Evolutionary conservation across 176 grass and related monocot genomes (phyloP).

Genomic region (Phoenix roebelenii): DNA sequence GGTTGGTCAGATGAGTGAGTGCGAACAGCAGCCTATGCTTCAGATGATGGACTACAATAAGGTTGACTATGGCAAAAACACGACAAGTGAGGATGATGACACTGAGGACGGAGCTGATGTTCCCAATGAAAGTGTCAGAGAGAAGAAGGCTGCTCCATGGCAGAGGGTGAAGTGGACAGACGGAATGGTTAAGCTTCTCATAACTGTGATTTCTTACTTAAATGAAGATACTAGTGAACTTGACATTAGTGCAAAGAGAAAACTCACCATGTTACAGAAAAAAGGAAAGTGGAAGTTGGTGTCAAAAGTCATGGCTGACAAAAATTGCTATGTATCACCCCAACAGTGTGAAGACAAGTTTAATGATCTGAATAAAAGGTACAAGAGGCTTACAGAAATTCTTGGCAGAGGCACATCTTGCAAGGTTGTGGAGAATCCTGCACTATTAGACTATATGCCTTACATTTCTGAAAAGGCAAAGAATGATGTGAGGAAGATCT

Average conservation of each 20-base stretch:
- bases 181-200: constrained; percentile 58
- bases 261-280: constrained; percentile 46
- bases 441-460: constrained; percentile 33
- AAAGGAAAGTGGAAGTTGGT: constrained; percentile 69
- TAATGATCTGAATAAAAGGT: constrained; percentile 82
- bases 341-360: constrained; percentile 87
- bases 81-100: constrained; percentile 22
- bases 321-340: constrained; percentile 37
- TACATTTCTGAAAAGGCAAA: constrained; percentile 44
- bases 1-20: constrained; percentile 16
- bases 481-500: constrained; percentile 53
- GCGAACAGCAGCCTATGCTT: background rate
- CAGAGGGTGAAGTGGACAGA: constrained; percentile 68
- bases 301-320: constrained; percentile 36
- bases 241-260: constrained; percentile 17
- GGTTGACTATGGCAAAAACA: constrained; percentile 20
- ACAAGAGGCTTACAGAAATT: constrained; percentile 69
- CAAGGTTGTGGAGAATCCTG: constrained; percentile 51
- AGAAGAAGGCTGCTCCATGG: constrained; percentile 26
- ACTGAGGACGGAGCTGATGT: constrained; percentile 30
- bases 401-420: constrained; percentile 56
- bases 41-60: background rate
- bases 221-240: constrained; percentile 36
- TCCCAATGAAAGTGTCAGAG: constrained; percentile 11
- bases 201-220: constrained; percentile 58